Evolutionary conservation across 2,329 filamentous ascomycete genomes (phyloP).

Genomic region (Thelonectria discophora): DNA sequence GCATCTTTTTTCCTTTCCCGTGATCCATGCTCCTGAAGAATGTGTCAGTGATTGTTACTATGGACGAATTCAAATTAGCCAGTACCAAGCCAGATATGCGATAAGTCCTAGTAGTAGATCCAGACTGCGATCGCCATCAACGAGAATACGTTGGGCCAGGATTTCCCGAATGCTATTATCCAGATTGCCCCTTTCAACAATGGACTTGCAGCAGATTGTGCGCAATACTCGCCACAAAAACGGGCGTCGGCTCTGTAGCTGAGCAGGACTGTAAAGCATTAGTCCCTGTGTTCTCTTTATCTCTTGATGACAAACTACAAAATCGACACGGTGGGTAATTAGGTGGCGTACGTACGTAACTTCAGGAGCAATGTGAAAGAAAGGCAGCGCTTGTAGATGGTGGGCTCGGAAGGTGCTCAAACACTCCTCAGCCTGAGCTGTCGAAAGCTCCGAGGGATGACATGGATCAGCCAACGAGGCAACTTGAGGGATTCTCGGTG

Average conservation of each 20-base stretch:
- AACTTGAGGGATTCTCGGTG: too few species aligned
- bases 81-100: slow-evolving; percentile 38
- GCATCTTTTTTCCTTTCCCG: slow-evolving; percentile 21
- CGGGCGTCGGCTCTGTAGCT: slow-evolving; percentile 44
- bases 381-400: slow-evolving; percentile 43
- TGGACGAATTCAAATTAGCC: neutral
- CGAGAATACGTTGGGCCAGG: slow-evolving; percentile 36
- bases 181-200: slow-evolving; percentile 33
- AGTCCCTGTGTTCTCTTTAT: neutral
- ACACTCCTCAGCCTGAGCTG: slow-evolving; percentile 18
- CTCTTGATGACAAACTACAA: too few species aligned
- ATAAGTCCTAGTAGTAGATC: slow-evolving; percentile 41
- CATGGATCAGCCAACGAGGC: neutral
- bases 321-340: neutral
- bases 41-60: neutral
- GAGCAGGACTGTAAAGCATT: slow-evolving; percentile 19
- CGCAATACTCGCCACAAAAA: slow-evolving; percentile 51
- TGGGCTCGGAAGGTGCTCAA: slow-evolving; percentile 33
- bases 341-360: slow-evolving; percentile 21
- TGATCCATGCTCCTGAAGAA: slow-evolving; percentile 27
- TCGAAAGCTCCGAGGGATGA: neutral
- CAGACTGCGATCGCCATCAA: slow-evolving; percentile 36
- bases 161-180: slow-evolving; percentile 31
- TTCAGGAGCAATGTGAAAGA: slow-evolving; percentile 33
- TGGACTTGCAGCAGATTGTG: slow-evolving; percentile 38